Evolutionary conservation across 768 basidiomycete genomes (phyloP).

Genomic region (Boletellus ananas): DNA sequence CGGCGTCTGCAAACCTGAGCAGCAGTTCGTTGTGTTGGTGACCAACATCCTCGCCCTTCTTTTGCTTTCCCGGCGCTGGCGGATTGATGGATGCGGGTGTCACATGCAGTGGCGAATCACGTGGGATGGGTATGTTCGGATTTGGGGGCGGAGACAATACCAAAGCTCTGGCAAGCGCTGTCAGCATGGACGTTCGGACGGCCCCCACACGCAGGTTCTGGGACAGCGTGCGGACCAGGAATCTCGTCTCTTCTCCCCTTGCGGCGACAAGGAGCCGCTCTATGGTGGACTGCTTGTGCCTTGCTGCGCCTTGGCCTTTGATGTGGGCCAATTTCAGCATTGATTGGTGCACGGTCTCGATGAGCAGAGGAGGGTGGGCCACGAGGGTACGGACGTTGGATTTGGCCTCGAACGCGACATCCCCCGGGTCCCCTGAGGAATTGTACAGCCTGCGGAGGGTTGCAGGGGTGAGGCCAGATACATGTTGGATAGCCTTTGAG

Average conservation of each 20-base stretch:
- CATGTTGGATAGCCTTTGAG: slow-evolving; percentile 65
- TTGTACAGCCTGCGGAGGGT: slow-evolving; percentile 67
- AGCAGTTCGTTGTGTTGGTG: slow-evolving; percentile 34
- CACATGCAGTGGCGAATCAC: slow-evolving; percentile 30
- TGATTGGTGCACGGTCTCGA: slow-evolving; percentile 62
- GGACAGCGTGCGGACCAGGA: slow-evolving; percentile 68
- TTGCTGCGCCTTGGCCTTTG: slow-evolving; percentile 74
- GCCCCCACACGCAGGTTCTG: slow-evolving; percentile 85
- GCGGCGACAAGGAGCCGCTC: slow-evolving; percentile 82
- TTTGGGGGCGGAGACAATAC: slow-evolving; percentile 50
- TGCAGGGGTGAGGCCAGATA: slow-evolving; percentile 59
- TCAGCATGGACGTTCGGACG: slow-evolving; percentile 76
- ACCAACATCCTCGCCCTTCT: slow-evolving; percentile 25
- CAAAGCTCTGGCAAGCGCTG: slow-evolving; percentile 75
- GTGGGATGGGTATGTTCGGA: slow-evolving; percentile 13
- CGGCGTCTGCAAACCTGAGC: slow-evolving; percentile 50
- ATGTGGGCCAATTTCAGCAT: slow-evolving; percentile 62
- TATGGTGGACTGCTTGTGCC: slow-evolving; percentile 72
- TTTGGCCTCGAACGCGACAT: slow-evolving; percentile 84
- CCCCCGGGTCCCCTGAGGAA: slow-evolving; percentile 77
- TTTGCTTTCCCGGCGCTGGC: slow-evolving; percentile 22
- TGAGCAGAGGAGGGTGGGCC: slow-evolving; percentile 62
- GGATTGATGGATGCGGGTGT: slow-evolving; percentile 17
- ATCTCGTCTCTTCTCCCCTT: slow-evolving; percentile 84
- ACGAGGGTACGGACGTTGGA: slow-evolving; percentile 69